phyloP scores from a whole-genome alignment of 2,329 filamentous ascomycete genomes.

The Trichoderma pleuroti region DNA sequence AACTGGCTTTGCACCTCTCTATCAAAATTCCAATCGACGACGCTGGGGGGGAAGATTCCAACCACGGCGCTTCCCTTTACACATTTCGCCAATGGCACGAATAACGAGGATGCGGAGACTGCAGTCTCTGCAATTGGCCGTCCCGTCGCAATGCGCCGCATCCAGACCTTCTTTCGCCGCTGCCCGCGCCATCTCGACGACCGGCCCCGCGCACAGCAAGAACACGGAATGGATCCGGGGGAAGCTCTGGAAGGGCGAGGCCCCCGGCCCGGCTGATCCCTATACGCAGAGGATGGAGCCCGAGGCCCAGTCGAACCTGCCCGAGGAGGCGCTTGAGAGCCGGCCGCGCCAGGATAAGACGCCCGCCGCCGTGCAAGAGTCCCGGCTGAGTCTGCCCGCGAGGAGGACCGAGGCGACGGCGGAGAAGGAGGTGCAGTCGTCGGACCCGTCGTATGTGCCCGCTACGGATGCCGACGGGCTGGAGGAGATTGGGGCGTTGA shows the following conservation, averaged over 20 bases:
- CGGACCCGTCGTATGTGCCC: conserved; percentile 43
- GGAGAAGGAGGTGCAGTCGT: conserved; percentile 31
- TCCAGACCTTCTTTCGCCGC: conserved; percentile 29
- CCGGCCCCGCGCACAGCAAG: conserved; percentile 30
- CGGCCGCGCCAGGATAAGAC: conserved; percentile 24
- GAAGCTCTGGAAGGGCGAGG: conserved; percentile 41
- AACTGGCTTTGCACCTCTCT: neutral
- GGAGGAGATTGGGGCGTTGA: conserved; percentile 45
- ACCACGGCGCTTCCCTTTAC: neutral
- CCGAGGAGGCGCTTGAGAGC: conserved; percentile 30
- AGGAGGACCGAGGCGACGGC: conserved; percentile 32
- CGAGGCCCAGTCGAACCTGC: conserved; percentile 30
- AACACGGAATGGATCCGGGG: conserved; percentile 39
- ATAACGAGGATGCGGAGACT: conserved; percentile 39
- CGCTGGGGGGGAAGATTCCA: neutral
- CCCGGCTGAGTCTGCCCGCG: conserved; percentile 35
- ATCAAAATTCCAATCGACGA: neutral
- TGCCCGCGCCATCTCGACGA: conserved; percentile 35
- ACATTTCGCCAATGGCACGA: conserved; percentile 38
- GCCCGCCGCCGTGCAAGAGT: conserved; percentile 28
- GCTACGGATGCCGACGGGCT: conserved; percentile 45
- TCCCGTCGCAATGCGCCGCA: conserved; percentile 24
- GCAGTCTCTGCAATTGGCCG: conserved; percentile 29
- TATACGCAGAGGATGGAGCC: conserved; percentile 35
- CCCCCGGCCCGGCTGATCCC: conserved; percentile 38